Evolutionary conservation across 345 rosid species (phyloP), one percentile per base, ranked within the genome.

Genomic region (Aquilaria yunnanensis): DNA sequence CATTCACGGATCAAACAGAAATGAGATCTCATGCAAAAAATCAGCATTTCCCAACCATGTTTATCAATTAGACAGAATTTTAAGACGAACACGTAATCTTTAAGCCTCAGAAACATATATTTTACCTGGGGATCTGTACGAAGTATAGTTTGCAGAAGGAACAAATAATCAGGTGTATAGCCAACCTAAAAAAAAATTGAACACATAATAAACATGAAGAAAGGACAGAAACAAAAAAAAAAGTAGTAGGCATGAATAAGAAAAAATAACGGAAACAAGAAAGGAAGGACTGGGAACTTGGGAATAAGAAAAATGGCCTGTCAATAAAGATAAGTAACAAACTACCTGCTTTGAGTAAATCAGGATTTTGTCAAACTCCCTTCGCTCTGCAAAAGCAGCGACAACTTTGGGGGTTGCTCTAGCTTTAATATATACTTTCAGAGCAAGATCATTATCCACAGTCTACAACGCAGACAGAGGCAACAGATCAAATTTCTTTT

Each of bases 91-190:
- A 16, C 55, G 3, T 48, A 14, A 66, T 23, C 23, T 23, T 23
- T 23, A 23, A 23, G 23, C 23, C 23, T 23, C 23, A 12, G 43
- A 34, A 47, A 48, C 1, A 37, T 13, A 57, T 34, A 72, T 72
- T 23, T 47, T 54, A 93, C 99, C 98, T 95, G 98, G 63, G 99
- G 96, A 79, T 95, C 99, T 43, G 97, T 37, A 56, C 99, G 96
- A 48, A 95, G 93, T 69, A 95, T 95, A 57, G 99, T 91, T 91
- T 95, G 99, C 75, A 95, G 83, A 69, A 95, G 97, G 78, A 95
- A 91, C 80, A 95, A 50, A 76, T 95, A 95, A 74, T 95, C 99
- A 67, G 99, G 99, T 45, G 96, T 80, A 72, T 95, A 89, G 69
- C 96, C 96, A 83, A 89, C 96, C 99, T 95, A 69, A 65, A 64